These are phyloP conservation scores for Arabidopsis hybrid DNA, from an alignment of 441 rosid species.

Conservation along the genomic window DNA sequence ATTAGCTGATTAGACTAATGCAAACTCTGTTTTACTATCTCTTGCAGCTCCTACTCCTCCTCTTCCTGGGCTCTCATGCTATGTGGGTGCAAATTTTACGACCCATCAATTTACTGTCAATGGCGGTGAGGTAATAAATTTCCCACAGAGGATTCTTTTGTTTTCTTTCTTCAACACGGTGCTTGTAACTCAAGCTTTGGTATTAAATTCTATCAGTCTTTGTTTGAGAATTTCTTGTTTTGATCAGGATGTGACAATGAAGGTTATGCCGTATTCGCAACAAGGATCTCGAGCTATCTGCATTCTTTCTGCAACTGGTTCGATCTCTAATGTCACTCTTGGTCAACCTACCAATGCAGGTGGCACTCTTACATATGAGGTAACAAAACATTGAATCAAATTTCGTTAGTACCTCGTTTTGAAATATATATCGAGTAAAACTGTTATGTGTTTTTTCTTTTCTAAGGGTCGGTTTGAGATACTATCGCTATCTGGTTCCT, in stretches of 20 bases:
- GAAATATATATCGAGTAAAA: background rate
- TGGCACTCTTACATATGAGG: conserved; percentile 97
- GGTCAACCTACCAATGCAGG: conserved; percentile 91
- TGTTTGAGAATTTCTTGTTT: background rate
- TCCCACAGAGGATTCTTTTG: background rate
- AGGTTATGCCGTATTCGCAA: conserved; percentile 93
- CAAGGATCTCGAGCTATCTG: conserved; percentile 95
- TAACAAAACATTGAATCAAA: conserved; percentile 32
- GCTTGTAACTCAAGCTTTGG: conserved; percentile 2
- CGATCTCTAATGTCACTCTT: conserved; percentile 92
- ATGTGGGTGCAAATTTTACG: conserved; percentile 88
- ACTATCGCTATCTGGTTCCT: conserved; percentile 89
- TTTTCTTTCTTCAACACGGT: background rate
- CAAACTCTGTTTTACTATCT: conserved; percentile 25
- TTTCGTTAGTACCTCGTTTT: background rate
- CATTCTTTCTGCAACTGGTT: conserved; percentile 94
- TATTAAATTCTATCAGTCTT: background rate
- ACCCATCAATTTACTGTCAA: conserved; percentile 87
- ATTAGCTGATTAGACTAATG: conserved; percentile 32
- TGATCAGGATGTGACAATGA: conserved; percentile 88
- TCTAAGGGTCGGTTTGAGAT: conserved; percentile 94
- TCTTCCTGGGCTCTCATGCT: conserved; percentile 55
- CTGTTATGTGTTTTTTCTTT: background rate
- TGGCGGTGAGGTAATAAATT: conserved; percentile 86
- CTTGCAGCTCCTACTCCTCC: conserved; percentile 35